A percentile compares a stretch with the other conserved stretches of the same genome.
Evolutionary conservation across 495 filamentous ascomycete species (phyloP).

Genomic region (Ascobolus immersus): DNA sequence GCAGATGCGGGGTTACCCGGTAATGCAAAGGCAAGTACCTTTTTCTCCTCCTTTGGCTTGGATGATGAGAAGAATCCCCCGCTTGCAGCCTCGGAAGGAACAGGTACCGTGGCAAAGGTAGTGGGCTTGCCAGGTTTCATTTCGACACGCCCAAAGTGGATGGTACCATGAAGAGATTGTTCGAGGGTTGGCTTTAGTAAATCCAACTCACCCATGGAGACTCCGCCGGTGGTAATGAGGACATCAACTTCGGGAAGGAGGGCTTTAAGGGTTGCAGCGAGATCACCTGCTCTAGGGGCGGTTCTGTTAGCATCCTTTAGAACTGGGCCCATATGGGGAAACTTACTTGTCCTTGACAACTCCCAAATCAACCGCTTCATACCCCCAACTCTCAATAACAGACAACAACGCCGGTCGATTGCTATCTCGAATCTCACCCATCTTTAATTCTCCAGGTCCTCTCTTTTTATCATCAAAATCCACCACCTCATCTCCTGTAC

Average conservation of each 20-base stretch:
- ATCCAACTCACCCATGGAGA: conserved; percentile 95
- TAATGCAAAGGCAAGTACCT: conserved; percentile 62
- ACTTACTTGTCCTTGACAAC: conserved; percentile 48
- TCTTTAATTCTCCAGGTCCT: conserved; percentile 31
- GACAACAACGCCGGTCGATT: conserved; percentile 70
- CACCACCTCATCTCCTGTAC: conserved; percentile 87
- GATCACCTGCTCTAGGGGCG: conserved; percentile 25
- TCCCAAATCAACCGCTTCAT: conserved; percentile 58
- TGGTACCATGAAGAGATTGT: conserved; percentile 63
- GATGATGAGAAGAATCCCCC: background rate
- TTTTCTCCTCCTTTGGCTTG: conserved; percentile 28
- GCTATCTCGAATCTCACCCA: conserved; percentile 78
- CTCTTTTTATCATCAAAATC: conserved; percentile 32
- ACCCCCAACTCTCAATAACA: conserved; percentile 49
- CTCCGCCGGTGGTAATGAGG: conserved; percentile 77
- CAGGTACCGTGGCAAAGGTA: conserved; percentile 73
- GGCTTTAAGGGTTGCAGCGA: conserved; percentile 49
- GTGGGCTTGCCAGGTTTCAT: conserved; percentile 98
- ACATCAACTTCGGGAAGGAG: conserved; percentile 53
- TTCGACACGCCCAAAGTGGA: conserved; percentile 84
- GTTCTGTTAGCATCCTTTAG: background rate
- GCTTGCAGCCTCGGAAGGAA: conserved; percentile 21
- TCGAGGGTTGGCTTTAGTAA: conserved; percentile 94
- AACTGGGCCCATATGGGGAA: background rate
- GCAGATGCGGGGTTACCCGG: conserved; percentile 89